These are phyloP conservation scores for Drosera capensis DNA, from an alignment of 148 eudicot species.

Conservation along the genomic window DNA sequence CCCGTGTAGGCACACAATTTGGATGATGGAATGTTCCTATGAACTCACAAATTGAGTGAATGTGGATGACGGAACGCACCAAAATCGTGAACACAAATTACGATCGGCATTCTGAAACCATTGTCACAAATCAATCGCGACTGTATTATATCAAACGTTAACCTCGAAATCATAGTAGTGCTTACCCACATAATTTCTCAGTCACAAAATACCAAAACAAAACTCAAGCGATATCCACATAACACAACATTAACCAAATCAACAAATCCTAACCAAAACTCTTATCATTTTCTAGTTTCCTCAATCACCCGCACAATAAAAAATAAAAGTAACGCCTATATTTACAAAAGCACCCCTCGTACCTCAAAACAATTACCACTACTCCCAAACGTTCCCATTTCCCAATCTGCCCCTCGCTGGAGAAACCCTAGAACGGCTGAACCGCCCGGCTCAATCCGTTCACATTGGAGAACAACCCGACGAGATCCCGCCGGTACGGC, in stretches of 20 bases:
- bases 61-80: too few species aligned
- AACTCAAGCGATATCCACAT: neutral
- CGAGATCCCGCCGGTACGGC: slow-evolving; percentile 44
- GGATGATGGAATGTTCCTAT: too few species aligned
- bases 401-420: neutral
- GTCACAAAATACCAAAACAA: neutral
- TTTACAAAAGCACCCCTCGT: neutral
- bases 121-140: too few species aligned
- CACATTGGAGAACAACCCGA: slow-evolving; percentile 37
- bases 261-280: neutral
- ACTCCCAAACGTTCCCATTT: neutral
- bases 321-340: neutral
- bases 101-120: too few species aligned
- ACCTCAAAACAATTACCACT: neutral
- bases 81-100: too few species aligned
- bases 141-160: neutral
- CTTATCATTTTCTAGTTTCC: neutral
- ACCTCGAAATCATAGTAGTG: neutral
- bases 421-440: slow-evolving; percentile 16
- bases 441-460: slow-evolving; percentile 34
- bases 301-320: neutral
- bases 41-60: too few species aligned
- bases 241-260: too few species aligned
- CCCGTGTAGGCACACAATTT: too few species aligned
- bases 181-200: neutral